phyloP scores from a whole-genome alignment of 345 rosid genomes.

The Rhodamnia rubescens region DNA sequence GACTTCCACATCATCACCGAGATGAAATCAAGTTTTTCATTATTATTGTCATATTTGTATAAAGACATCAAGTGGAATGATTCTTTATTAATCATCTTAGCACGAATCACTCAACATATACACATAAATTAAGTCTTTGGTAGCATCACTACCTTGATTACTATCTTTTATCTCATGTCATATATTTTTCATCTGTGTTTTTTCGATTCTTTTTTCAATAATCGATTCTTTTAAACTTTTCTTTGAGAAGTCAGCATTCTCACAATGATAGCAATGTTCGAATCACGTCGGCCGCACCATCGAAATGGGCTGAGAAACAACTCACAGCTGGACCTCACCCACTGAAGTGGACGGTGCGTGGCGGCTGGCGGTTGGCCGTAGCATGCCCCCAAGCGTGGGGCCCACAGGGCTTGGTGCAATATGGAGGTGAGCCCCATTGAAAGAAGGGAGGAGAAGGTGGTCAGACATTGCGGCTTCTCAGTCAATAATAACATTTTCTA shows the following conservation, averaged over 20 bases:
- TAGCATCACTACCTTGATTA: neutral
- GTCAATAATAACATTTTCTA: neutral
- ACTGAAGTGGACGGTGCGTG: neutral
- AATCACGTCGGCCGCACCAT: accelerated
- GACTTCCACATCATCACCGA: neutral
- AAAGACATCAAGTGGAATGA: neutral
- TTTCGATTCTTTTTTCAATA: neutral
- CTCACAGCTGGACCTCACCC: neutral
- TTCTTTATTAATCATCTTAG: neutral
- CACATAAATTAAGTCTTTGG: neutral
- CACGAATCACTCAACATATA: neutral
- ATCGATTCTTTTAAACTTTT: neutral
- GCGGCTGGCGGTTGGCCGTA: neutral
- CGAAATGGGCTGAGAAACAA: neutral
- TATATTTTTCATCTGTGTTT: neutral
- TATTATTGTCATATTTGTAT: neutral
- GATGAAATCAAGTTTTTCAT: neutral
- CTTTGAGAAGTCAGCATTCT: accelerated
- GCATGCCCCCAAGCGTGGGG: neutral
- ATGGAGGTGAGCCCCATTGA: neutral
- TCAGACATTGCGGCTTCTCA: neutral
- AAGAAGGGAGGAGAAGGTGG: neutral
- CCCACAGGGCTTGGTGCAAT: neutral
- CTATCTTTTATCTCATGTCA: neutral
- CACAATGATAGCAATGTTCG: neutral